Evolutionary conservation across 306 rosid species (phyloP).

Genomic region (Quercus aquifolioides): DNA sequence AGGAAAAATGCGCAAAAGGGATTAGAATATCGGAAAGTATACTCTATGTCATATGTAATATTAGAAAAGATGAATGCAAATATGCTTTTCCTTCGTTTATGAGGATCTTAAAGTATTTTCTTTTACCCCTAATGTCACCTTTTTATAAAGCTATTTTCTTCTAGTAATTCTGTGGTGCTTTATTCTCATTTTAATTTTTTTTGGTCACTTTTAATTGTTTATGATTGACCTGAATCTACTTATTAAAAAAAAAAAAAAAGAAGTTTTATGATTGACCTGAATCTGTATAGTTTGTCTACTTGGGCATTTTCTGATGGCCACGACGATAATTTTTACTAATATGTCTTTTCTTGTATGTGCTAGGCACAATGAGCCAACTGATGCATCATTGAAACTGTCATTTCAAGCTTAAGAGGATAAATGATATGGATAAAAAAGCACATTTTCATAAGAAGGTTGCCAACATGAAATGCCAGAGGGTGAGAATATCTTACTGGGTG

Average conservation of each 20-base stretch:
- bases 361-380: conserved; percentile 22
- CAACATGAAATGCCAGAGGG: conserved; percentile 69
- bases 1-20: not conserved
- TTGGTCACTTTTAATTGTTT: not conserved
- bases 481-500: conserved; percentile 25
- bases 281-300: not conserved
- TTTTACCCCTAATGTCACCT: not conserved
- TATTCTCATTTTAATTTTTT: not conserved
- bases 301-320: not conserved
- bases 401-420: conserved; percentile 27
- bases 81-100: not conserved
- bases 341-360: not conserved
- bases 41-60: not conserved
- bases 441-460: conserved; percentile 50
- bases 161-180: not conserved
- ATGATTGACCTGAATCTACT: too few relatives aligned
- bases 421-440: conserved; percentile 62
- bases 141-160: not conserved
- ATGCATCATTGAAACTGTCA: conserved; percentile 34
- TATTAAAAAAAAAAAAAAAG: too few relatives aligned
- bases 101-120: not conserved
- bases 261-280: not conserved
- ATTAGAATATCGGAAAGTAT: not conserved
- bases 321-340: not conserved
- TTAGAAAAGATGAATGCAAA: not conserved